Base-by-base conservation (phyloP, 345 rosid species). In the Sapria himalayana region DNA sequence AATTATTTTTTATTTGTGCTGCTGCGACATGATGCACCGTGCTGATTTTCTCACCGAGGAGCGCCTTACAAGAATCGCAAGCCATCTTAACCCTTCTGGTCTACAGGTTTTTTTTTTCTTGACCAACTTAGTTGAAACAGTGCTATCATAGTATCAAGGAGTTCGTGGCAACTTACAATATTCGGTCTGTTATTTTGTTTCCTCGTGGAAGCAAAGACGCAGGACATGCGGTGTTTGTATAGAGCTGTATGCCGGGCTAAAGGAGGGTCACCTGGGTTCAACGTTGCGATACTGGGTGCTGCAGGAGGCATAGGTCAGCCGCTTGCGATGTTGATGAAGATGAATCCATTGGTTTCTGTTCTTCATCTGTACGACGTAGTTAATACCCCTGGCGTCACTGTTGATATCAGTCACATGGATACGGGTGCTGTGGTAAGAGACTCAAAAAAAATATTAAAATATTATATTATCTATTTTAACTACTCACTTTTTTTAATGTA, bases 291-390 rank as follows among this genome's bases (percentile, higher is more conserved):
- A 44, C 48, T 89, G 50, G 95, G 98, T 43, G 98, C 99, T 16
- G 92, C 95, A 2, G 95, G 99, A 5, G 99, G 99, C 20, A 89
- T 84, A 1, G 99, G 99, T 8, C 95, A 89, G 56, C 95, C 99
- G 14, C 63, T 89, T 19, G 70, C 86, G 4, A 33, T 89, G 95
- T 51, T 89, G 65, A 89, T 79, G 95, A 89, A 89, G 65, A 84
- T 73, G 73, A 89, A 84, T 45, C 95, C 99, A 1, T 65, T 89
- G 62, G 92, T 89, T 24, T 84, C 93, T 0, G 63, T 79, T 57
- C 99, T 84, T 59, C 98, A 89, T 60, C 72, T 89, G 34, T 79
- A 84, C 46, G 95, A 89, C 53, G 99, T 89, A 13, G 92, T 77
- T 5, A 89, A 89, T 35, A 65, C 85, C 38, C 92, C 78, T 52